A percentile compares a stretch with the other conserved stretches of the same genome.
These are phyloP conservation scores for Pelargonium australe DNA, from an alignment of 441 rosid genomes.

Conservation along the genomic window DNA sequence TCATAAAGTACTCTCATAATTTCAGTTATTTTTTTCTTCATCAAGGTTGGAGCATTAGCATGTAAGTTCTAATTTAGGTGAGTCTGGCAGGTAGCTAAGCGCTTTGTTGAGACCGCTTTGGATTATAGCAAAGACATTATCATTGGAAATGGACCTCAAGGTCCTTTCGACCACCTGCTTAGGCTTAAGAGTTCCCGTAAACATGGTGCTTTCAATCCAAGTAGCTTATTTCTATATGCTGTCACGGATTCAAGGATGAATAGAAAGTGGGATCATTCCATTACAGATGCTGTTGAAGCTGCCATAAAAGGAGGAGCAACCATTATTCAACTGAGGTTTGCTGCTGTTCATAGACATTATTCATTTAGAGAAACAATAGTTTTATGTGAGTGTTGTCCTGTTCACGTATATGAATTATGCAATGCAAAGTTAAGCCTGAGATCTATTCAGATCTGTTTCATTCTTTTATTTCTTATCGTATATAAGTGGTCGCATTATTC, in stretches of 20 bases:
- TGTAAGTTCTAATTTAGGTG: slow-evolving; percentile 12
- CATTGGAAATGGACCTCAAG: slow-evolving; percentile 84
- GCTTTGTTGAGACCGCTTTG: slow-evolving; percentile 52
- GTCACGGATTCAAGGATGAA: slow-evolving; percentile 86
- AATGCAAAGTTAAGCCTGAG: no score
- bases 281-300: slow-evolving; percentile 57
- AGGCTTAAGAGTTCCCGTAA: slow-evolving; percentile 41
- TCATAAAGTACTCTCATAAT: no score
- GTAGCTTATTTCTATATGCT: slow-evolving; percentile 69
- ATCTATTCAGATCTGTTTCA: no score
- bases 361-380: background rate
- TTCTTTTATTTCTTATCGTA: no score
- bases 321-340: slow-evolving; percentile 75
- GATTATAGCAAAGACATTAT: slow-evolving; percentile 70
- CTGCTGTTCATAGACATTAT: slow-evolving; percentile 5
- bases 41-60: no score
- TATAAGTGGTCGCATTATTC: no score
- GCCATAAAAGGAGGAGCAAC: slow-evolving; percentile 91
- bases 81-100: slow-evolving; percentile 64
- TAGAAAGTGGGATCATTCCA: slow-evolving; percentile 65
- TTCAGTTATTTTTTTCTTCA: no score
- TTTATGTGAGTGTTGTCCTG: background rate
- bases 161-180: slow-evolving; percentile 85
- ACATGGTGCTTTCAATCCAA: slow-evolving; percentile 44
- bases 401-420: background rate